These are phyloP conservation scores for Spathaspora sp. DNA, from an alignment of 1,139 yeast species.

Conservation along the genomic window DNA sequence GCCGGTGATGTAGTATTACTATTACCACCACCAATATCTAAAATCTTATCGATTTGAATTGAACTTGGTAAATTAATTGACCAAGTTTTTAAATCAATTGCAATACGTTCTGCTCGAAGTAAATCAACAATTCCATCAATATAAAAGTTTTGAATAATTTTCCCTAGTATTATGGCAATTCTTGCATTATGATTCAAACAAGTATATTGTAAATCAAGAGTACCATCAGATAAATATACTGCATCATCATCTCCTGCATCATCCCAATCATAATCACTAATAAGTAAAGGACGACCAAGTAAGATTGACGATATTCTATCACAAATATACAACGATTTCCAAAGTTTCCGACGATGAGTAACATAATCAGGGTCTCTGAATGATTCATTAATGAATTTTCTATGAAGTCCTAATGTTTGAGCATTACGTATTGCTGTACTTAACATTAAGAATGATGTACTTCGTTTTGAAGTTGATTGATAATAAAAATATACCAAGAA, in stretches of 20 bases:
- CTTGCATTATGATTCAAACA: conserved; percentile 8
- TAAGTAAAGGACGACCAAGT: conserved; percentile 40
- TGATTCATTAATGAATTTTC: conserved; percentile 9
- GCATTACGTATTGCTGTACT: conserved; percentile 9
- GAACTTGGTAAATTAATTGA: conserved; percentile 26
- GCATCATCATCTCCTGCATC: conserved; percentile 17
- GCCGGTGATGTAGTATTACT: conserved; percentile 4
- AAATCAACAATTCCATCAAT: conserved; percentile 31
- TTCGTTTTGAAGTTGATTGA: conserved; percentile 34
- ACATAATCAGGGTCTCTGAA: conserved; percentile 8
- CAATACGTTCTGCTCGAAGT: conserved; percentile 30
- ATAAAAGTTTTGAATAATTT: conserved; percentile 21
- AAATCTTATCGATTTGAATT: conserved; percentile 17
- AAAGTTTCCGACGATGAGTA: conserved; percentile 28
- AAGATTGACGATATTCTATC: conserved; percentile 39
- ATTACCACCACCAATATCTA: conserved; percentile 16
- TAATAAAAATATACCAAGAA: conserved; percentile 33
- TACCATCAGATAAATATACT: conserved; percentile 1
- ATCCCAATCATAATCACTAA: conserved; percentile 41
- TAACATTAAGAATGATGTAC: conserved; percentile 32
- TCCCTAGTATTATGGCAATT: conserved; percentile 23
- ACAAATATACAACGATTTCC: conserved; percentile 38
- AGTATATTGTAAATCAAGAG: conserved; percentile 5
- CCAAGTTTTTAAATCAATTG: conserved; percentile 36
- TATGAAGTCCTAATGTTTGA: conserved; percentile 9